Evolutionary conservation across 257 asterid species (phyloP), one percentile per base, ranked within the genome.

Genomic region (Prunella vulgaris): DNA sequence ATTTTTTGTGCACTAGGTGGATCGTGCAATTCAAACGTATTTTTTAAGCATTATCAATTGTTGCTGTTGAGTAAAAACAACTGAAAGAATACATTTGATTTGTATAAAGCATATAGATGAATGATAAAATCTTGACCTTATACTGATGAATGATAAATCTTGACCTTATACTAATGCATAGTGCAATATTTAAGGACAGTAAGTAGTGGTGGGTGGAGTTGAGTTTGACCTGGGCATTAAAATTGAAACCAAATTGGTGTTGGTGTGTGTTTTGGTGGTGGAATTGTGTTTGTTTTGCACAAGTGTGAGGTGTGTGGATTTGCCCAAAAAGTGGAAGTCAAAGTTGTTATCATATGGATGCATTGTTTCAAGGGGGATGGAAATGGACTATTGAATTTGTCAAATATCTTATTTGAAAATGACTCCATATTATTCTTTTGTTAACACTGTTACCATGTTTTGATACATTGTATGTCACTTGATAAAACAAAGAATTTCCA

Each of bases 361-460:
- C 3, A 21, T 5, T n/a, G 37, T 8, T n/a, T 25, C 7, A 7
- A 67, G 54, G 40, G 27, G 64, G 27, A 22, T 10, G 22, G 38
- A 38, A 52, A 37, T 42, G 10, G 54, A 51, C 17, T 35, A 68
- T 27, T 9, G 32, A 69, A 69, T 24, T 40, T 35, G 60, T 40
- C 48, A 58, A 44, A 70, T 8, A 35, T 61, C 67, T 37, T 61
- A 18, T 17, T 4, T 61, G 66, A 65, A 21, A 69, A 58, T 44
- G 60, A 70, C 24, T 15, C 13, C 61, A 70, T 70, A 30, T 70
- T 60, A 60, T 70, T 70, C 40, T 42, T 42, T 42, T 40, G 2
- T 9, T 30, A 27, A 27, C 37, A 25, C 21, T 58, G 42, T 58
- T 33, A 28, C 64, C 4, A 28, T 58, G 8, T 27, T 58, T 58